phyloP scores from a whole-genome alignment of 768 basidiomycete species.

The Phylloporus rhodoxanthus region DNA sequence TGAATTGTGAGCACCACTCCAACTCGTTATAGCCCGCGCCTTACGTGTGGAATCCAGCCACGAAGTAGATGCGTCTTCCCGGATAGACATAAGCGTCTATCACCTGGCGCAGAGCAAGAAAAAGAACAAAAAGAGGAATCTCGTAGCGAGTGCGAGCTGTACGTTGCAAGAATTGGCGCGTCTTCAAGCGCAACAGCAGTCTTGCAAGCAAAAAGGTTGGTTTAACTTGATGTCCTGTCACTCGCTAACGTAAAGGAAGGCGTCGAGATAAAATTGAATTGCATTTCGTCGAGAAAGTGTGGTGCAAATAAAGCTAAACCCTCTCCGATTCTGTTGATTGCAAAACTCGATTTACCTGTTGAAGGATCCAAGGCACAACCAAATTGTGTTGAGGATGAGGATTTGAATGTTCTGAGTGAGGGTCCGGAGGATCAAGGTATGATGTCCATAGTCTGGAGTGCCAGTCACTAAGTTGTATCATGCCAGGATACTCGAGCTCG shows the following conservation, averaged over 20 bases:
- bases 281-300: conserved; percentile 16
- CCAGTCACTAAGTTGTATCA: not conserved
- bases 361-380: not conserved
- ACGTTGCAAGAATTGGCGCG: conserved; percentile 50
- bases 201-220: conserved; percentile 39
- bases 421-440: conserved; percentile 12
- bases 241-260: no score
- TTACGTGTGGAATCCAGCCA: conserved; percentile 28
- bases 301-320: conserved; percentile 8
- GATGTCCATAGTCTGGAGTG: not conserved
- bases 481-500: conserved; percentile 9
- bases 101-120: conserved; percentile 57
- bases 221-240: conserved; percentile 4
- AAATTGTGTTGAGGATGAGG: not conserved
- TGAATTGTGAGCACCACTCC: conserved; percentile 39
- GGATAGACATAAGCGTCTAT: conserved; percentile 51
- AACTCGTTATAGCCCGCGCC: not conserved
- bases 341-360: conserved; percentile 13
- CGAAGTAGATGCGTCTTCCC: conserved; percentile 35
- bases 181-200: conserved; percentile 36
- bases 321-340: conserved; percentile 13
- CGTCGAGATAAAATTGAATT: conserved; percentile 42
- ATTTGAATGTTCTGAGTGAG: not conserved
- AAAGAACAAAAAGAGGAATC: conserved; percentile 48
- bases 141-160: conserved; percentile 49